Conservation (phyloP, 495 filamentous ascomycete species). For the Hypomontagnella submonticulosa region DNA sequence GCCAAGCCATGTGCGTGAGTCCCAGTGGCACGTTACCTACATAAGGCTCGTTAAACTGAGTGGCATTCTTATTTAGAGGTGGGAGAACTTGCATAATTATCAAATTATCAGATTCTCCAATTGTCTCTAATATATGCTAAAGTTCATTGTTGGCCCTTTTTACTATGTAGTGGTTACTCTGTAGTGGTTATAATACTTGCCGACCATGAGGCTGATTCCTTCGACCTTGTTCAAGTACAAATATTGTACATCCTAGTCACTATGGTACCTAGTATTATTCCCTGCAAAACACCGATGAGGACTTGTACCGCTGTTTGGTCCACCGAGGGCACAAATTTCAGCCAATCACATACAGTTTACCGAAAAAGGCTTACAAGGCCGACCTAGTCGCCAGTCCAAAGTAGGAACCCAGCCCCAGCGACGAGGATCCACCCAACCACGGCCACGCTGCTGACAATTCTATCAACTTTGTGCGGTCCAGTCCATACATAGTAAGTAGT, state of each 20-base stretch:
- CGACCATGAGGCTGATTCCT: background rate
- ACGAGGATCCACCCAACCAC: conserved; percentile 8
- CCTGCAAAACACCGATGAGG: too few species aligned
- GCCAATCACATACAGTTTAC: background rate
- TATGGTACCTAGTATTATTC: too few species aligned
- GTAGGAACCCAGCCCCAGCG: conserved; percentile 21
- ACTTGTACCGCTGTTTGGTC: too few species aligned
- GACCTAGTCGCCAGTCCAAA: conserved; percentile 6
- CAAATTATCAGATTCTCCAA: too few species aligned
- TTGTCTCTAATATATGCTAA: too few species aligned
- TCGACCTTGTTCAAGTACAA: too few species aligned
- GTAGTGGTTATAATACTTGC: background rate
- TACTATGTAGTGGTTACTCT: background rate
- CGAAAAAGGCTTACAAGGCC: conserved; percentile 25
- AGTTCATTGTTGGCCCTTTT: too few species aligned
- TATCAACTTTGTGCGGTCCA: conserved; percentile 24
- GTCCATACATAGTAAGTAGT: background rate
- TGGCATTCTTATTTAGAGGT: too few species aligned
- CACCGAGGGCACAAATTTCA: too few species aligned
- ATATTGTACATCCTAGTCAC: too few species aligned
- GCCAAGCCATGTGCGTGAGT: conserved; percentile 24
- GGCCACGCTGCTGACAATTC: conserved; percentile 34
- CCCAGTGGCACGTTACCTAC: conserved; percentile 28
- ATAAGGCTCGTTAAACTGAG: background rate
- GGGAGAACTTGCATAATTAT: too few species aligned